Base-by-base conservation (phyloP, 1,284 basidiomycete species). In the Heterobasidion occidentale region DNA sequence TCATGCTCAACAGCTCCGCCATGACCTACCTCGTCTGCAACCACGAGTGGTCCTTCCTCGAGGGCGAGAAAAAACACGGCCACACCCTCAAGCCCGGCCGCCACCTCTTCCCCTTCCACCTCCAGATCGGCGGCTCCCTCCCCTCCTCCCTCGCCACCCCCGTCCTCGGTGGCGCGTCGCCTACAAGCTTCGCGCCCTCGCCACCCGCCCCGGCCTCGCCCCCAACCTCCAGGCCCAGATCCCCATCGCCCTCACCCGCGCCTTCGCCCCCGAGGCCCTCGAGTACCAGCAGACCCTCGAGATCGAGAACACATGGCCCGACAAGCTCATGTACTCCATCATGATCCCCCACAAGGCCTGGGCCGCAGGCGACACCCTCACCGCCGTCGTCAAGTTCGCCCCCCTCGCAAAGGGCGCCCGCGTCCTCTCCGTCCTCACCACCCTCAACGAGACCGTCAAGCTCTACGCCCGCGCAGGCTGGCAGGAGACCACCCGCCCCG, bases 201-300 rank as follows among this genome's bases (percentile, higher is more conserved):
- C 87, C 35, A 76, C 83, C 9, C 84, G 93, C 4, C 79, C 90
- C 0, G 88, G 88, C 7, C 83, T 94, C 62, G 77, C 79, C 52
- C 76, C 82, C 58, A 94, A 94, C 67, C 80, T 92, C 56, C 80
- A 86, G 54, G 75, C 83, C 1, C 72, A 77, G 51, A 72, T 75
- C 50, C 80, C 84, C 11, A 80, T 97, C 56, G 74, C 77, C 58
- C 75, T 97, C 60, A 65, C 89, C 51, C 84, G 93, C 56, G 84
- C 86, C 2, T 89, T 93, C 64, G 77, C 83, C 6, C 70, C 82
- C 2, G 92, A 95, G 61, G 88, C 94, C 1, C 81, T 96, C 63
- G 94, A 97, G 71, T 97, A 92, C 75, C 94, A 92, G 66, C 94
- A 97, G 70, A 94, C 92, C 1, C 80, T 96, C 58, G 94, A 98